Percentiles rank a stretch among this genome's conserved stretches.
Conservation (phyloP, 2,329 filamentous ascomycete genomes). For the Amauroascus verrucosus region DNA sequence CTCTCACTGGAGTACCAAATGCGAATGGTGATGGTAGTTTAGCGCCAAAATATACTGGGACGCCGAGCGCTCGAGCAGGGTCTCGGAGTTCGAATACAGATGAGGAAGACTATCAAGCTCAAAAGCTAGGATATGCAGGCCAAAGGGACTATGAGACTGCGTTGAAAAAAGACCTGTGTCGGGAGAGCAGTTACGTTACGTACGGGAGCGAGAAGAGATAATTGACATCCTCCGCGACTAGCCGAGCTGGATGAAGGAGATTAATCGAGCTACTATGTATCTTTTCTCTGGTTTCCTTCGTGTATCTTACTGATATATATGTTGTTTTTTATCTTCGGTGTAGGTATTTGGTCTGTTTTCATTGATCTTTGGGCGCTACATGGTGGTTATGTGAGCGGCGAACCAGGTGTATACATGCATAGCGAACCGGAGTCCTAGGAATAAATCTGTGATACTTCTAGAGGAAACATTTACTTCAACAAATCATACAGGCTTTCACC, state of each 20-base stretch:
- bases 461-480: too few species aligned
- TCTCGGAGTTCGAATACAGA: not conserved
- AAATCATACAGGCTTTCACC: too few species aligned
- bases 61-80: constrained; percentile 11
- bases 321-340: not conserved
- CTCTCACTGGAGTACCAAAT: constrained; percentile 26
- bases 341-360: not conserved
- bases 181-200: constrained; percentile 31
- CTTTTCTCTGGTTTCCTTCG: constrained; percentile 7
- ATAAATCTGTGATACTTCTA: too few species aligned
- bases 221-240: not conserved
- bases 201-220: constrained; percentile 28
- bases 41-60: constrained; percentile 22
- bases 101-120: constrained; percentile 27
- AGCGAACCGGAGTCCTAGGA: constrained; percentile 6
- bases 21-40: constrained; percentile 11
- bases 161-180: constrained; percentile 20
- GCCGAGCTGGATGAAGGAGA: too few species aligned
- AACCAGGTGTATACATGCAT: not conserved
- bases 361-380: not conserved
- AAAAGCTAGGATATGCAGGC: constrained; percentile 37
- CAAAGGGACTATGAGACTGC: constrained; percentile 27
- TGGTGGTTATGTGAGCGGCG: not conserved
- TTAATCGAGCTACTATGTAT: not conserved
- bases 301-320: not conserved